A percentile compares a stretch with the other conserved stretches of the same genome.
These are phyloP conservation scores for Pseudotsuga menziesii DNA, from an alignment of 75 land plant genomes.

Conservation along the genomic window DNA sequence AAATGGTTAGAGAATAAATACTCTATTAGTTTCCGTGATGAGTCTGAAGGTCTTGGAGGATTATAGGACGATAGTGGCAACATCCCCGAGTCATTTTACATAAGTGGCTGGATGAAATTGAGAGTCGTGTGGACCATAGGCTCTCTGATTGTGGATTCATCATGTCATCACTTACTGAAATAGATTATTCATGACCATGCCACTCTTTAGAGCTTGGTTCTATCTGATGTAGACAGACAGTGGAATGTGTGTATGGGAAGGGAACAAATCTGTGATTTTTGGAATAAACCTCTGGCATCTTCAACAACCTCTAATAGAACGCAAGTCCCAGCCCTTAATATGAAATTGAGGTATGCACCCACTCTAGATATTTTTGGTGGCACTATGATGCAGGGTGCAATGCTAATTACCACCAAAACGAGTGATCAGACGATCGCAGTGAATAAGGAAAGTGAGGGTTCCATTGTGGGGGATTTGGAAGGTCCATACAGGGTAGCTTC, in stretches of 20 bases:
- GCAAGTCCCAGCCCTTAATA: conserved; percentile 66
- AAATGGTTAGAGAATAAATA: background rate
- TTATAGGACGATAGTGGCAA: conserved; percentile 52
- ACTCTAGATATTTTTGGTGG: conserved; percentile 53
- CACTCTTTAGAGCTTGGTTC: conserved; percentile 56
- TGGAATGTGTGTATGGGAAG: conserved; percentile 51
- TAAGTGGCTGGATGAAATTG: conserved; percentile 70
- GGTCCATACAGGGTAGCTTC: conserved; percentile 58
- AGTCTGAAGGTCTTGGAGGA: background rate
- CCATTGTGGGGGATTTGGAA: conserved; percentile 49
- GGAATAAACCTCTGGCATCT: conserved; percentile 65
- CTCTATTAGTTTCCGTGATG: background rate
- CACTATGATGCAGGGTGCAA: conserved; percentile 56
- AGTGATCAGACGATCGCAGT: conserved; percentile 33
- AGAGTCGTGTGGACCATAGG: conserved; percentile 78
- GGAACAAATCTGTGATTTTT: conserved; percentile 5
- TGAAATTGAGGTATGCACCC: conserved; percentile 74
- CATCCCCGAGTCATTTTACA: conserved; percentile 83
- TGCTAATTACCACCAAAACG: conserved; percentile 61
- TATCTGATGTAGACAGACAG: conserved; percentile 45
- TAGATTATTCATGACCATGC: conserved; percentile 9
- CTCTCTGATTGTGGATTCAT: conserved; percentile 52
- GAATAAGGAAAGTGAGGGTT: conserved; percentile 22
- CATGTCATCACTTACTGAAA: conserved; percentile 79
- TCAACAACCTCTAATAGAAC: conserved; percentile 65